Percentiles rank a stretch among this genome's conserved stretches.
Evolutionary conservation across 2,329 filamentous ascomycete species (phyloP).

Genomic region (Didymella segeticola): DNA sequence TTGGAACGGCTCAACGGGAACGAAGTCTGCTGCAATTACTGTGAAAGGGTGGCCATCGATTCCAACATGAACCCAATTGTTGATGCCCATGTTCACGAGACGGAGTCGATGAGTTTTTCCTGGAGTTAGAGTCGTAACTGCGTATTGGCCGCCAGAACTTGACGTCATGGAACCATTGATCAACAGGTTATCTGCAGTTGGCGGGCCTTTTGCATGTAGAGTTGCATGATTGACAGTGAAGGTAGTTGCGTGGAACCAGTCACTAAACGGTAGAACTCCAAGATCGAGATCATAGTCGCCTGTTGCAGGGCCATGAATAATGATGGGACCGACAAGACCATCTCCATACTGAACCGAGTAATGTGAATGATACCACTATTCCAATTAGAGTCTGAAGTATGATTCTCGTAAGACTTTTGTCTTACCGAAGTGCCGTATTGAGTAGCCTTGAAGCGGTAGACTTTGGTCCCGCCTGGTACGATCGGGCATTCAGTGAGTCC

Average conservation of each 20-base stretch:
- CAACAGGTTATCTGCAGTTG: slow-evolving; percentile 55
- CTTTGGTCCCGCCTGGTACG: slow-evolving; percentile 58
- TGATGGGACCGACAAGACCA: slow-evolving; percentile 50
- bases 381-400: slow-evolving; percentile 47
- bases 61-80: slow-evolving; percentile 32
- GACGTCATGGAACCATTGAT: slow-evolving; percentile 64
- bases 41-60: slow-evolving; percentile 50
- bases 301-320: slow-evolving; percentile 51
- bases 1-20: slow-evolving; percentile 52
- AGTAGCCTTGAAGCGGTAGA: slow-evolving; percentile 45
- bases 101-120: slow-evolving; percentile 56
- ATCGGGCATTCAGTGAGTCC: slow-evolving; percentile 71
- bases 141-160: slow-evolving; percentile 38
- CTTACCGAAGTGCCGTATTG: slow-evolving; percentile 45
- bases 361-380: slow-evolving; percentile 55
- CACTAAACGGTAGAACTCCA: slow-evolving; percentile 49
- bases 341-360: slow-evolving; percentile 51
- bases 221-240: slow-evolving; percentile 42
- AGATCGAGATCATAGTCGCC: slow-evolving; percentile 54
- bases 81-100: slow-evolving; percentile 49
- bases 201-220: slow-evolving; percentile 49
- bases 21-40: slow-evolving; percentile 54
- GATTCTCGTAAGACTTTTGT: slow-evolving; percentile 35
- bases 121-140: slow-evolving; percentile 42
- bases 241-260: slow-evolving; percentile 40